Conservation (phyloP, 257 asterid species). For the Solanum corneliomulleri region DNA sequence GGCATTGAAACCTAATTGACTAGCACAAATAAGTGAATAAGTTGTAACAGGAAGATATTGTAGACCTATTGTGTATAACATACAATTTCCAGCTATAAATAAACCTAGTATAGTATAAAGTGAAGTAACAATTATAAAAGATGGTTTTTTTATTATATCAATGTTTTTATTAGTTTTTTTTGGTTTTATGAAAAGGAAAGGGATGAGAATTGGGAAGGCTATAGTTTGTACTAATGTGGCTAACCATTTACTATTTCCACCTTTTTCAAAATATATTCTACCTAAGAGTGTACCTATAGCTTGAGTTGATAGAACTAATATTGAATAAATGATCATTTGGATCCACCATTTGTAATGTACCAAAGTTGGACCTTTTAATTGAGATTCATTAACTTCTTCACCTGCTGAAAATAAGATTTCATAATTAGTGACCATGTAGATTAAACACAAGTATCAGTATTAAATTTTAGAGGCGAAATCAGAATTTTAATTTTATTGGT, state of each 20-base stretch:
- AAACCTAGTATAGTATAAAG: constrained; percentile 28
- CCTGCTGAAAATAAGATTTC: neutral
- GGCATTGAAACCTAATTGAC: constrained; percentile 50
- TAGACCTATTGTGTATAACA: constrained; percentile 38
- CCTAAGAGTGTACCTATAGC: constrained; percentile 44
- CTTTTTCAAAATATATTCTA: constrained; percentile 52
- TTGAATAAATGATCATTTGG: constrained; percentile 23
- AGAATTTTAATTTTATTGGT: too few relatives aligned
- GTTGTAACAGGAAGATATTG: constrained; percentile 43
- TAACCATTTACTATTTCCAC: constrained; percentile 66
- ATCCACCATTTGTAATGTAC: constrained; percentile 48
- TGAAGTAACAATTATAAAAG: neutral
- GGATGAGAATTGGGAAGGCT: constrained; percentile 62
- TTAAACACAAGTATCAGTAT: neutral
- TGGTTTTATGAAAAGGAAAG: constrained; percentile 29
- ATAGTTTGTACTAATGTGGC: constrained; percentile 45
- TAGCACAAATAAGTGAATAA: constrained; percentile 33
- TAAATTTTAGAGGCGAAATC: too few relatives aligned
- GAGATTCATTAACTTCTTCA: neutral
- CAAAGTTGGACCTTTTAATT: neutral
- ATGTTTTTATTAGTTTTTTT: neutral
- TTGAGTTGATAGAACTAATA: constrained; percentile 44
- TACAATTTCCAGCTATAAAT: constrained; percentile 10
- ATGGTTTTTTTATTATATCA: neutral
- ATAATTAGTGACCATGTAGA: neutral